A percentile compares a stretch with the other conserved stretches of the same genome.
These are phyloP conservation scores for Gillenia trifoliata DNA, from an alignment of 306 rosid species.

Conservation along the genomic window DNA sequence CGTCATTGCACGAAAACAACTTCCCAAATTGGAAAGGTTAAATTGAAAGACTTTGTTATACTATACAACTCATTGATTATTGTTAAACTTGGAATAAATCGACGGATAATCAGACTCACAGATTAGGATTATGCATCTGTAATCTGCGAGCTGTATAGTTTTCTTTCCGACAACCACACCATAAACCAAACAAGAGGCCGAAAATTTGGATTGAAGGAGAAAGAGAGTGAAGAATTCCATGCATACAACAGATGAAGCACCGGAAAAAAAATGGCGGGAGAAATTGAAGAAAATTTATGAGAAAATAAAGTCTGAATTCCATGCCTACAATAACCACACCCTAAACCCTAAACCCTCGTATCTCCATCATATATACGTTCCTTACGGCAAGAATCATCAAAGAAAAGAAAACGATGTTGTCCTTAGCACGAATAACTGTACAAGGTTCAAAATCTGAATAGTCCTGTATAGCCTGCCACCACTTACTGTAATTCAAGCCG, in stretches of 20 bases:
- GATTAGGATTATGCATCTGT: background rate
- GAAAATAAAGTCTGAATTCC: background rate
- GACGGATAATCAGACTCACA: background rate
- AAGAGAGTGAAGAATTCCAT: background rate
- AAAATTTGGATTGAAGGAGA: too few relatives aligned
- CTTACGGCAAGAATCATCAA: conserved; percentile 15
- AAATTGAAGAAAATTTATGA: background rate
- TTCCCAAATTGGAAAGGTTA: background rate
- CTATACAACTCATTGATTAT: too few relatives aligned
- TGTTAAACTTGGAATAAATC: too few relatives aligned
- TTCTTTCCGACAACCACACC: too few relatives aligned
- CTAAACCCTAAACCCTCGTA: background rate
- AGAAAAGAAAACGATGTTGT: background rate
- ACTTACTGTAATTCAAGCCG: background rate
- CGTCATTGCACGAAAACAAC: background rate
- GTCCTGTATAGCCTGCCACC: background rate
- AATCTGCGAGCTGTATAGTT: background rate
- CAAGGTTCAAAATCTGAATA: conserved; percentile 35
- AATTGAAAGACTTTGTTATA: background rate
- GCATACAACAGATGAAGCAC: background rate
- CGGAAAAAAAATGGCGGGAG: background rate
- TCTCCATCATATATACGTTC: background rate
- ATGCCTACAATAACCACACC: background rate
- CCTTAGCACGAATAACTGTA: background rate
- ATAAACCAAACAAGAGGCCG: background rate